These are phyloP conservation scores for Myxozyma neotropica DNA, from an alignment of 805 yeast genomes.

Conservation along the genomic window DNA sequence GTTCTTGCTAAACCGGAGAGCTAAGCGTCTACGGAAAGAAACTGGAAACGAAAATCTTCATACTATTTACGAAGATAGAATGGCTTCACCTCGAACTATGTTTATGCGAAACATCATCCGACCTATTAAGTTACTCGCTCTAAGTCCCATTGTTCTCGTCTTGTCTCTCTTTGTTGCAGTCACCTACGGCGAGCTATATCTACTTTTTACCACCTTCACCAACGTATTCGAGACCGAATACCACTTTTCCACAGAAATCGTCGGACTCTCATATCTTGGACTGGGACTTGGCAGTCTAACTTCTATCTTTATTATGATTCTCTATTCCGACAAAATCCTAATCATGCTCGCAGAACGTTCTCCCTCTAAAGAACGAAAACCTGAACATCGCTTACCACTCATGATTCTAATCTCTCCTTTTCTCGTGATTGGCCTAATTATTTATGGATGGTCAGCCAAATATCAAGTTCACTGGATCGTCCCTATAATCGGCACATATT, in stretches of 20 bases:
- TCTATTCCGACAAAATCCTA: slow-evolving; percentile 49
- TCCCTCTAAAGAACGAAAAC: slow-evolving; percentile 61
- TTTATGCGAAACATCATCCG: slow-evolving; percentile 51
- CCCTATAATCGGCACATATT: slow-evolving; percentile 61
- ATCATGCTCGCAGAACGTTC: slow-evolving; percentile 42
- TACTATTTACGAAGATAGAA: slow-evolving; percentile 55
- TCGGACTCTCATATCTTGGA: slow-evolving; percentile 63
- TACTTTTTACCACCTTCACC: slow-evolving; percentile 62
- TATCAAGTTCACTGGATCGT: slow-evolving; percentile 59
- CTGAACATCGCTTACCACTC: slow-evolving; percentile 61
- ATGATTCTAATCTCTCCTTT: slow-evolving; percentile 54
- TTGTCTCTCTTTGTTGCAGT: slow-evolving; percentile 67
- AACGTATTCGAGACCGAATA: slow-evolving; percentile 50
- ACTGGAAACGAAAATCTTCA: slow-evolving; percentile 61
- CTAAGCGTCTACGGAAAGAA: slow-evolving; percentile 50
- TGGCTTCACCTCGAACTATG: slow-evolving; percentile 32
- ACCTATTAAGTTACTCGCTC: slow-evolving; percentile 55
- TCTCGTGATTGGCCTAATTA: slow-evolving; percentile 60
- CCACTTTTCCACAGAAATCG: slow-evolving; percentile 47
- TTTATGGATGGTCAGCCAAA: slow-evolving; percentile 73
- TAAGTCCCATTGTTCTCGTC: slow-evolving; percentile 66
- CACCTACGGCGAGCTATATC: slow-evolving; percentile 66
- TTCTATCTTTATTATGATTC: slow-evolving; percentile 55
- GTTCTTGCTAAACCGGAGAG: slow-evolving; percentile 51
- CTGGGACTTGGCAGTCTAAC: slow-evolving; percentile 57